phyloP scores from a whole-genome alignment of 2,329 filamentous ascomycete species.

The Kalaharituber pfeilii region DNA sequence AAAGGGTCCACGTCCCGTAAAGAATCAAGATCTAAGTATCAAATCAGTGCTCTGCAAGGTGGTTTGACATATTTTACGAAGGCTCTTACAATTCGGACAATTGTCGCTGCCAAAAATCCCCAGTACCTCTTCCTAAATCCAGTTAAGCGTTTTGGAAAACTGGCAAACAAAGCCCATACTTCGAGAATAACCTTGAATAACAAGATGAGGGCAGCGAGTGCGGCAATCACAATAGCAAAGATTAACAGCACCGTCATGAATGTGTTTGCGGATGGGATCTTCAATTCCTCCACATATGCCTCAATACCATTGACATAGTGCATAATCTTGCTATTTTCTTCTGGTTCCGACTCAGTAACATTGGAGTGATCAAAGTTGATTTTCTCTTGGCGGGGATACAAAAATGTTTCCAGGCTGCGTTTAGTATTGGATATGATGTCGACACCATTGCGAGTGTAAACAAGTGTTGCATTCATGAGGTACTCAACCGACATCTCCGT shows the following conservation, averaged over 20 bases:
- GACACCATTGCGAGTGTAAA: slow-evolving; percentile 38
- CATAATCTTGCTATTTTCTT: slow-evolving; percentile 29
- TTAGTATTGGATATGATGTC: not conserved
- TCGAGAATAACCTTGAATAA: slow-evolving; percentile 85
- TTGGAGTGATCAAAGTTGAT: not conserved
- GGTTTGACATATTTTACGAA: not conserved
- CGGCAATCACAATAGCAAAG: slow-evolving; percentile 70
- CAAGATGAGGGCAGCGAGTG: slow-evolving; percentile 69
- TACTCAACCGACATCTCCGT: slow-evolving; percentile 59
- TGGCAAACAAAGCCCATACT: slow-evolving; percentile 75
- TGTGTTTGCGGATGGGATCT: slow-evolving; percentile 72
- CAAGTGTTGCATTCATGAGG: slow-evolving; percentile 57
- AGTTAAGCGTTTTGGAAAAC: slow-evolving; percentile 59
- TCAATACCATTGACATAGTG: slow-evolving; percentile 56
- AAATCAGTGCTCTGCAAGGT: not conserved
- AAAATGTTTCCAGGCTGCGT: not conserved
- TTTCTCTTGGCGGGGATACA: not conserved
- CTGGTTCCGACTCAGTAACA: slow-evolving; percentile 1
- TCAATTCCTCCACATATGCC: slow-evolving; percentile 65
- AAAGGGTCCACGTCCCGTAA: slow-evolving; percentile 88
- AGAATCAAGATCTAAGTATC: slow-evolving; percentile 51
- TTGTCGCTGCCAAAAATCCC: slow-evolving; percentile 73
- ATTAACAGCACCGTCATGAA: slow-evolving; percentile 91
- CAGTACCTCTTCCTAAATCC: slow-evolving; percentile 94
- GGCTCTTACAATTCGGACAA: slow-evolving; percentile 49